These are phyloP conservation scores for Pseudonitzschia multiseries DNA, from an alignment of 108 stramenopile species.

Conservation along the genomic window DNA sequence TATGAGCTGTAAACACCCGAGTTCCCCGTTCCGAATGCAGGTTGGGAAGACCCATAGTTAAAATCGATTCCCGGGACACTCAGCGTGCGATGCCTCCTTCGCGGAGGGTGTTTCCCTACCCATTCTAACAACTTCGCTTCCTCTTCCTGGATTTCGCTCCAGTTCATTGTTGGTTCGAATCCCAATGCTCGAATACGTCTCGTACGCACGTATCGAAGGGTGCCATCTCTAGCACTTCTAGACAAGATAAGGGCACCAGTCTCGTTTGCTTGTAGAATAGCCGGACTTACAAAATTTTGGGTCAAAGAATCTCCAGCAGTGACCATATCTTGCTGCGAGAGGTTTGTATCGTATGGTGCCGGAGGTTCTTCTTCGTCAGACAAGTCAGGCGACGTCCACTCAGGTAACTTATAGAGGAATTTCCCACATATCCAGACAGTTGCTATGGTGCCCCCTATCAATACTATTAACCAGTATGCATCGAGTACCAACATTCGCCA, in stretches of 20 bases:
- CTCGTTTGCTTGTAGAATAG: constrained; percentile 80
- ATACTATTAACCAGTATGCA: constrained; percentile 58
- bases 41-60: constrained; percentile 27
- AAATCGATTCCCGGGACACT: constrained; percentile 58
- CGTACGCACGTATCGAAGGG: constrained; percentile 54
- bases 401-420: constrained; percentile 61
- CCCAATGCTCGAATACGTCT: constrained; percentile 60
- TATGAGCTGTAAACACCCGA: constrained; percentile 40
- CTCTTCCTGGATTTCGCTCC: constrained; percentile 56
- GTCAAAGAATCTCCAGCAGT: constrained; percentile 68
- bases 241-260: constrained; percentile 63
- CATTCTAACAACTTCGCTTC: constrained; percentile 57
- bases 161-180: constrained; percentile 77
- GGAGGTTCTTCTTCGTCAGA: constrained; percentile 70
- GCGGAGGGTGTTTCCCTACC: constrained; percentile 49
- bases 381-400: constrained; percentile 61
- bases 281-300: constrained; percentile 69
- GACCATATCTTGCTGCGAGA: constrained; percentile 47
- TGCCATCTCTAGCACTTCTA: constrained; percentile 42
- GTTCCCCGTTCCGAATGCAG: constrained; percentile 39
- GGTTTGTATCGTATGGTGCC: constrained; percentile 66
- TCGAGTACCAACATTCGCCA: constrained; percentile 46
- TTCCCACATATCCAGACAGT: constrained; percentile 59
- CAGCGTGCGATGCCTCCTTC: constrained; percentile 43
- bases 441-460: constrained; percentile 53